These are phyloP conservation scores for Mycena pura DNA, from an alignment of 768 basidiomycete genomes.

Conservation along the genomic window DNA sequence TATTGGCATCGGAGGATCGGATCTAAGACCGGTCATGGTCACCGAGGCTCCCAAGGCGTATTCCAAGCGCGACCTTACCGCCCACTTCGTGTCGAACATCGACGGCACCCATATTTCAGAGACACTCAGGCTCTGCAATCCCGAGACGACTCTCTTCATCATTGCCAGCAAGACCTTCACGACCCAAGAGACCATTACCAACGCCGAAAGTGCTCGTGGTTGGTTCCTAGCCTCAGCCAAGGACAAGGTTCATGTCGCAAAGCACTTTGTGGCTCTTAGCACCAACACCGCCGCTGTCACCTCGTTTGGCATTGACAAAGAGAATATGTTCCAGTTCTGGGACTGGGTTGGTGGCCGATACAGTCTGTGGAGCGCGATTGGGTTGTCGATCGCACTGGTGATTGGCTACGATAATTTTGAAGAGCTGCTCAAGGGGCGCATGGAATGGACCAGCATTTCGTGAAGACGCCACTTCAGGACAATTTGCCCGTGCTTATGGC, in stretches of 20 bases:
- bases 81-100: conserved; percentile 95
- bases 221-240: conserved; percentile 91
- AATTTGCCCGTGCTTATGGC: conserved; percentile 94
- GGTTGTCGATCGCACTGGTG: conserved; percentile 90
- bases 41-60: conserved; percentile 96
- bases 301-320: conserved; percentile 86
- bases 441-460: conserved; percentile 98
- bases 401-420: conserved; percentile 97
- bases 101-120: conserved; percentile 98
- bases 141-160: conserved; percentile 95
- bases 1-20: conserved; percentile 98
- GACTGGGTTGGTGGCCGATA: conserved; percentile 99
- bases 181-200: conserved; percentile 99
- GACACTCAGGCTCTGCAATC: conserved; percentile 78
- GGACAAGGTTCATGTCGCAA: conserved; percentile 92
- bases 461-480: conserved; percentile 81
- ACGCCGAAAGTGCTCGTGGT: conserved; percentile 89
- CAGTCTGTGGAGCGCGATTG: conserved; percentile 98
- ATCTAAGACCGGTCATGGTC: conserved; percentile 98
- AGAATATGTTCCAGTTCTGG: conserved; percentile 99
- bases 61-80: conserved; percentile 84
- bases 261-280: conserved; percentile 98
- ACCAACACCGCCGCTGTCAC: conserved; percentile 96
- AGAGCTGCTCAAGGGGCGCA: conserved; percentile 90
- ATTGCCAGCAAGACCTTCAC: conserved; percentile 99